Evolutionary conservation across 768 basidiomycete genomes (phyloP).

Genomic region (Pleurotus cornucopiae): DNA sequence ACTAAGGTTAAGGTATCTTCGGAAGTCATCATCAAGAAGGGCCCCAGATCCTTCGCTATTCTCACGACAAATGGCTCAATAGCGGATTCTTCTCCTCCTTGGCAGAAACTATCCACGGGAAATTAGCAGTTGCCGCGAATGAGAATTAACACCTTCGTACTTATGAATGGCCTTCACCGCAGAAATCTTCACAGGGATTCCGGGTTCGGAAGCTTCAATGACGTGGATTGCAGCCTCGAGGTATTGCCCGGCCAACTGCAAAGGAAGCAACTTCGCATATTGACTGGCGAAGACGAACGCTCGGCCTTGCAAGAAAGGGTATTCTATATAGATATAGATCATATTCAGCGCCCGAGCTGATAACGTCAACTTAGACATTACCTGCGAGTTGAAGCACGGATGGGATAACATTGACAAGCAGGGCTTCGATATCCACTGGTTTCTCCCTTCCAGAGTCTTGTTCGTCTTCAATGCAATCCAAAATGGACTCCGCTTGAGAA

Average conservation of each 20-base stretch:
- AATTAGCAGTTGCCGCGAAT: neutral
- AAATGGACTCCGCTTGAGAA: constrained; percentile 70
- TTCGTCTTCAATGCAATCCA: constrained; percentile 77
- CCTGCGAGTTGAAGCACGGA: constrained; percentile 67
- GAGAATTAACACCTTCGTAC: constrained; percentile 39
- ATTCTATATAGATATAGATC: constrained; percentile 40
- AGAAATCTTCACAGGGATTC: constrained; percentile 88
- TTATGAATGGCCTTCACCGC: constrained; percentile 93
- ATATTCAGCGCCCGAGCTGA: neutral
- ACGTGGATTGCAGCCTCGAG: constrained; percentile 84
- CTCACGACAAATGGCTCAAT: constrained; percentile 63
- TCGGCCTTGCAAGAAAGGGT: constrained; percentile 91
- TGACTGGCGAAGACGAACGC: constrained; percentile 94
- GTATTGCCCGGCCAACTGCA: constrained; percentile 76
- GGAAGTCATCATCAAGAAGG: constrained; percentile 73
- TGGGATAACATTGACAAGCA: constrained; percentile 79
- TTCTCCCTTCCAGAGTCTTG: constrained; percentile 55
- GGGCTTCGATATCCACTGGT: constrained; percentile 71
- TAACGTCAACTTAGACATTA: constrained; percentile 27
- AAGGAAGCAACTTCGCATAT: constrained; percentile 70
- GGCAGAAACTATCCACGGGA: constrained; percentile 57
- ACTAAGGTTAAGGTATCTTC: constrained; percentile 89
- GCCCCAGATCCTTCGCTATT: constrained; percentile 78
- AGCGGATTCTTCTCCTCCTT: constrained; percentile 55
- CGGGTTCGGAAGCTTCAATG: constrained; percentile 66